phyloP scores from a whole-genome alignment of 2,329 filamentous ascomycete species.

The Mariannaea elegans region DNA sequence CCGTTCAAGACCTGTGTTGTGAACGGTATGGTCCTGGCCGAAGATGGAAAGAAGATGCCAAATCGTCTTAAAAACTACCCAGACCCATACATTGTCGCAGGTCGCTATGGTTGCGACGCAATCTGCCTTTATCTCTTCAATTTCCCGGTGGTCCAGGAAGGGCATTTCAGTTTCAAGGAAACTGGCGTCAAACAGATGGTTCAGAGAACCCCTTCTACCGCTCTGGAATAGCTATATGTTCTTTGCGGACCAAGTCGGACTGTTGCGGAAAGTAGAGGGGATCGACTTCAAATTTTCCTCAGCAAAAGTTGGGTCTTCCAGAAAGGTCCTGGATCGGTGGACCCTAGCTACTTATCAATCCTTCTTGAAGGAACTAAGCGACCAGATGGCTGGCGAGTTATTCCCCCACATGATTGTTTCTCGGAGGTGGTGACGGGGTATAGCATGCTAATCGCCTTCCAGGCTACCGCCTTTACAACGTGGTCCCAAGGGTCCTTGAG shows the following conservation, averaged over 20 bases:
- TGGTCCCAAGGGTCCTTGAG: conserved; percentile 78
- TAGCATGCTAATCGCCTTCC: neutral
- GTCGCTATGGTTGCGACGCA: conserved; percentile 39
- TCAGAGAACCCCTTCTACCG: conserved; percentile 36
- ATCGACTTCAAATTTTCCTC: too few relatives aligned
- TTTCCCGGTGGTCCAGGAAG: conserved; percentile 40
- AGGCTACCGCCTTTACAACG: conserved; percentile 80
- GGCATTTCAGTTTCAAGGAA: conserved; percentile 40
- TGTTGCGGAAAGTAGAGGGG: conserved; percentile 36
- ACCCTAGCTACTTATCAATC: conserved; percentile 87
- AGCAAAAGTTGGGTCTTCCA: conserved; percentile 32
- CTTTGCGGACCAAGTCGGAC: conserved; percentile 36
- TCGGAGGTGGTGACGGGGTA: too few relatives aligned
- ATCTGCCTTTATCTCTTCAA: conserved; percentile 42
- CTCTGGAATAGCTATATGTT: conserved; percentile 43
- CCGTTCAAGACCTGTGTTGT: conserved; percentile 42
- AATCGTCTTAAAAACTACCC: conserved; percentile 43
- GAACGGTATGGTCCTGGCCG: conserved; percentile 41
- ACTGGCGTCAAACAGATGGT: conserved; percentile 38
- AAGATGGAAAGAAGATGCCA: conserved; percentile 43
- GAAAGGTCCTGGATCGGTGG: conserved; percentile 84
- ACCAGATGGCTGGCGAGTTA: conserved; percentile 83
- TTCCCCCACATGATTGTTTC: conserved; percentile 34
- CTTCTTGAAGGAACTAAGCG: conserved; percentile 84
- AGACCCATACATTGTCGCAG: conserved; percentile 31